Percentiles rank a stretch among this genome's conserved stretches.
These are phyloP conservation scores for Fomitopsis schrenkii DNA, from an alignment of 1,284 basidiomycete species.

Conservation along the genomic window DNA sequence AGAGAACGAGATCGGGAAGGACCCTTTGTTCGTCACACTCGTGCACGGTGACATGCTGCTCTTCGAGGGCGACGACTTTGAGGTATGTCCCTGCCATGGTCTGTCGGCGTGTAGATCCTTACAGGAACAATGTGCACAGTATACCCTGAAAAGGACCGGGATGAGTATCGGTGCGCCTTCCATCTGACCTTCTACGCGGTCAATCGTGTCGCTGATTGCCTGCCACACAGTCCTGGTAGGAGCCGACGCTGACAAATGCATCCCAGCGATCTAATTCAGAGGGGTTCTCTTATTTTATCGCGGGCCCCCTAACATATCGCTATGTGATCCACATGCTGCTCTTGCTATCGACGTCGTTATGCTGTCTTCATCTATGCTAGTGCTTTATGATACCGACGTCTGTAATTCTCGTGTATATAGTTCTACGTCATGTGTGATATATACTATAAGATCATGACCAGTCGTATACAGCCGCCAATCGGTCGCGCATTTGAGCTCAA, in stretches of 20 bases:
- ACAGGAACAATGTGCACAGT: constrained; percentile 3
- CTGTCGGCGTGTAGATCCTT: not conserved
- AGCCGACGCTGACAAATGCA: not conserved
- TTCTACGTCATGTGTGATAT: not conserved
- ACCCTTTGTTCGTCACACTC: constrained; percentile 37
- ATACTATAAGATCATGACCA: no score
- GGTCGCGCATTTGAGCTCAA: no score
- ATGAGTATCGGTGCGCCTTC: constrained; percentile 15
- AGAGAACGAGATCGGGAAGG: not conserved
- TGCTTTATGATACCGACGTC: not conserved
- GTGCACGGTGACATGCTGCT: constrained; percentile 56
- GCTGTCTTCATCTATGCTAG: not conserved
- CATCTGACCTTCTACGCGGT: not conserved
- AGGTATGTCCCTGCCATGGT: constrained; percentile 34
- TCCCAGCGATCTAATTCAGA: not conserved
- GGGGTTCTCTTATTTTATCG: not conserved
- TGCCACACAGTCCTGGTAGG: not conserved
- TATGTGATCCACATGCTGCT: not conserved
- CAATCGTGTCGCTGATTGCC: not conserved
- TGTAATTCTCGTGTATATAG: not conserved
- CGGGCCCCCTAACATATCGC: not conserved
- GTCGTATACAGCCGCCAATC: no score
- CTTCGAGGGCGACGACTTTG: constrained; percentile 46
- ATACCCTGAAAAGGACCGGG: constrained; percentile 13
- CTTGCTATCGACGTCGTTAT: not conserved